Conservation (phyloP, 139 green algal genomes). For the Tetraselmis striata region DNA sequence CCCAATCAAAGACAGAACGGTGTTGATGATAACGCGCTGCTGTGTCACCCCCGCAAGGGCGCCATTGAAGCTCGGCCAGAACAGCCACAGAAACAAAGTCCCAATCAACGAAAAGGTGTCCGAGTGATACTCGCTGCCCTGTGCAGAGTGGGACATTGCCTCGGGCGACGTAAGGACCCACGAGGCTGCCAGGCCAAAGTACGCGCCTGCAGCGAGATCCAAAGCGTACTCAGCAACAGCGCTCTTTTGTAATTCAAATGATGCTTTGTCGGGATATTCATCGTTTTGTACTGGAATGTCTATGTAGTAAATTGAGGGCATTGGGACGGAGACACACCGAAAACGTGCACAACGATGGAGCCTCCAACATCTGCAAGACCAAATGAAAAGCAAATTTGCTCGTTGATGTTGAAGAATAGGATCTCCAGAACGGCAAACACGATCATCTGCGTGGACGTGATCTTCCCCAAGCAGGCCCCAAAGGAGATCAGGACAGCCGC, state of each 20-base stretch:
- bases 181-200: constrained; percentile 35
- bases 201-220: too few species aligned
- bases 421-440: constrained; percentile 45
- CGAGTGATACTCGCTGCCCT: constrained; percentile 21
- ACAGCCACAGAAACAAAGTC: constrained; percentile 46
- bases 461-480: constrained; percentile 55
- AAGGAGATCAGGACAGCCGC: constrained; percentile 57
- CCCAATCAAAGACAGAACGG: background rate
- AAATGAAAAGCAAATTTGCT: constrained; percentile 1
- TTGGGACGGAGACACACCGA: too few species aligned
- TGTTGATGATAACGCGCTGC: background rate
- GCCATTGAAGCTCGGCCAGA: constrained; percentile 56
- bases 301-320: too few species aligned
- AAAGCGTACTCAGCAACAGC: too few species aligned
- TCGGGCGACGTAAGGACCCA: constrained; percentile 20
- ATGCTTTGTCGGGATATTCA: too few species aligned
- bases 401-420: constrained; percentile 33
- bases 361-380: constrained; percentile 22
- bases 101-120: constrained; percentile 39
- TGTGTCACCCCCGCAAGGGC: constrained; percentile 35
- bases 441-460: constrained; percentile 42
- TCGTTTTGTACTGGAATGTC: too few species aligned
- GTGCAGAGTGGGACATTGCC: constrained; percentile 33
- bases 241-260: too few species aligned
- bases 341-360: constrained; percentile 40